phyloP scores from a whole-genome alignment of 2,329 filamentous ascomycete genomes.

The Alternaria angustiovoidea region DNA sequence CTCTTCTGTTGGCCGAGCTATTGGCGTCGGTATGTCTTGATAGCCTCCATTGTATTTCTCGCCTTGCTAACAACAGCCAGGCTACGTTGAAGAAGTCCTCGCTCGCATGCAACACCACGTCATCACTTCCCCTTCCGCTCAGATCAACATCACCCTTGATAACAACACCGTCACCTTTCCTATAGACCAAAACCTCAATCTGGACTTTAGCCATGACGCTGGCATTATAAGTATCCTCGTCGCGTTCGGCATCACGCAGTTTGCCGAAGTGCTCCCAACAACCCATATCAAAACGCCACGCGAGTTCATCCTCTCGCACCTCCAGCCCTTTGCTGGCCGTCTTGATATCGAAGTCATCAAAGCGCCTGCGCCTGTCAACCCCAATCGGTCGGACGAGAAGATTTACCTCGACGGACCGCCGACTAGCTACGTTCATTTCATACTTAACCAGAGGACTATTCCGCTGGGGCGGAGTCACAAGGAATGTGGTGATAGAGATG shows the following conservation, averaged over 20 bases:
- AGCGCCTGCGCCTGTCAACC: conserved; percentile 67
- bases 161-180: conserved; percentile 74
- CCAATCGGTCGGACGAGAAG: conserved; percentile 29
- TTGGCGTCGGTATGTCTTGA: conserved; percentile 71
- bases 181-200: conserved; percentile 74
- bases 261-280: conserved; percentile 66
- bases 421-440: conserved; percentile 76
- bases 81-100: conserved; percentile 72
- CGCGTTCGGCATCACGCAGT: conserved; percentile 76
- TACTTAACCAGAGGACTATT: conserved; percentile 77
- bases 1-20: conserved; percentile 71
- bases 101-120: conserved; percentile 73
- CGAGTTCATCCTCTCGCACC: conserved; percentile 70
- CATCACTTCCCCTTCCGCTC: conserved; percentile 53
- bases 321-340: conserved; percentile 76
- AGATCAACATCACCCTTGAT: conserved; percentile 73
- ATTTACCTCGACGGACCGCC: conserved; percentile 62
- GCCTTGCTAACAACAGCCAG: conserved; percentile 20
- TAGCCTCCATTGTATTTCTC: background rate
- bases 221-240: conserved; percentile 75
- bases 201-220: conserved; percentile 82
- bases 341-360: conserved; percentile 78
- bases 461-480: conserved; percentile 72
- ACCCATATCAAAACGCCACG: conserved; percentile 63
- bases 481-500: conserved; percentile 70